A percentile compares a stretch with the other conserved stretches of the same genome.
These are phyloP conservation scores for Dictyostelium discoideum DNA, from an alignment of 78 protist genomes.

Conservation along the genomic window DNA sequence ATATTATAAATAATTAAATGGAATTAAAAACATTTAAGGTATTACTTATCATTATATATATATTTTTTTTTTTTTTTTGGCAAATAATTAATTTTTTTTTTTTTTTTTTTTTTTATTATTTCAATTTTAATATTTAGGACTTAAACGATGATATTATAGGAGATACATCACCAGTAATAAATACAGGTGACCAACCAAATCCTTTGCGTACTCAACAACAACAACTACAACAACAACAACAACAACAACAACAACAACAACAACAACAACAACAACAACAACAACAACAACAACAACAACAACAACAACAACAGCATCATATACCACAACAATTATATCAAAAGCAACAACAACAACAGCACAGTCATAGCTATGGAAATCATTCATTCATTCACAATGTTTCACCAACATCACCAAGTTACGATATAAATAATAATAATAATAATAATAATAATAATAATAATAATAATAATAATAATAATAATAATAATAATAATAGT, in stretches of 20 bases:
- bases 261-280: background rate
- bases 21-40: conserved; percentile 4
- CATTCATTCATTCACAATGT: background rate
- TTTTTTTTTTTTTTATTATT: background rate
- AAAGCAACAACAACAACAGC: background rate
- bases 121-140: background rate
- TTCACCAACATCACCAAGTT: background rate
- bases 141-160: background rate
- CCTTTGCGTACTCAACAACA: background rate
- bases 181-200: background rate
- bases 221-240: no score
- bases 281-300: background rate
- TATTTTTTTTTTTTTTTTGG: background rate
- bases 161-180: background rate
- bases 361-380: background rate
- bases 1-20: background rate
- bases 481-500: background rate
- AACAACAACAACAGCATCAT: background rate
- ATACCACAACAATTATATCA: background rate
- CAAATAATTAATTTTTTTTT: background rate
- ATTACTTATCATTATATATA: background rate
- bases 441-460: background rate
- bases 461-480: background rate
- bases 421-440: background rate
- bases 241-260: no score